Percentiles rank a stretch among this genome's conserved stretches.
These are phyloP conservation scores for Coemansia sp. DNA, from an alignment of 192 early-diverging fungal species.

Conservation along the genomic window DNA sequence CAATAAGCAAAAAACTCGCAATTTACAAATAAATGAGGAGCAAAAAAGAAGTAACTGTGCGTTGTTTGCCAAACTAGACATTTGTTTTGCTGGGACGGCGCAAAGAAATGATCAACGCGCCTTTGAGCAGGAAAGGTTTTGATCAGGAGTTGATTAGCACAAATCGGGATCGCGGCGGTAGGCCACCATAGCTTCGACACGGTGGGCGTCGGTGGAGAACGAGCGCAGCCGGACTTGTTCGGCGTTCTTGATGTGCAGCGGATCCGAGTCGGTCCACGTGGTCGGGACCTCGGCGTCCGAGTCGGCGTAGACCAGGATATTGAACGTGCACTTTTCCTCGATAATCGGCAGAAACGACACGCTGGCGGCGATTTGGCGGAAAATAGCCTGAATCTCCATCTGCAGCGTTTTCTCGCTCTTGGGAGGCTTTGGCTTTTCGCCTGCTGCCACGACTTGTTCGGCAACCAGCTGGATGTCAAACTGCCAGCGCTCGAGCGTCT, in stretches of 20 bases:
- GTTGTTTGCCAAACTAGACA: too few species aligned
- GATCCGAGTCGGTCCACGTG: slow-evolving; percentile 82
- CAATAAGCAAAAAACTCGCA: slow-evolving; percentile 1
- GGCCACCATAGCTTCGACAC: slow-evolving; percentile 82
- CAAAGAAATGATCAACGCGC: too few species aligned
- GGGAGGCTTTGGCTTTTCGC: slow-evolving; percentile 24
- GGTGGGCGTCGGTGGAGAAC: slow-evolving; percentile 82
- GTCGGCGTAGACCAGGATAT: slow-evolving; percentile 86
- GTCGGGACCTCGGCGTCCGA: slow-evolving; percentile 81
- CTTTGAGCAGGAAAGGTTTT: too few species aligned
- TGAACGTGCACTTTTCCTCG: slow-evolving; percentile 88
- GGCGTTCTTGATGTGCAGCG: slow-evolving; percentile 75
- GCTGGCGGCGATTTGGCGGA: slow-evolving; percentile 88
- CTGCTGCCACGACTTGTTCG: slow-evolving; percentile 18
- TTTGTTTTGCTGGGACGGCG: too few species aligned
- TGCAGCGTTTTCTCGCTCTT: slow-evolving; percentile 53
- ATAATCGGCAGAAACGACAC: slow-evolving; percentile 90
- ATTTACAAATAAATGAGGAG: slow-evolving; percentile 2
- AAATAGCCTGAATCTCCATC: slow-evolving; percentile 82
- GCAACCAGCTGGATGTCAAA: slow-evolving; percentile 83
- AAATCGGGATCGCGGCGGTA: slow-evolving; percentile 71
- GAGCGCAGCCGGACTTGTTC: slow-evolving; percentile 83
- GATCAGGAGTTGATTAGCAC: slow-evolving; percentile 15
- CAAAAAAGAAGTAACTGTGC: not conserved
- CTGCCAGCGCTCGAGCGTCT: slow-evolving; percentile 91